Evolutionary conservation across 441 rosid genomes (phyloP).

Genomic region (Populus hybrid): DNA sequence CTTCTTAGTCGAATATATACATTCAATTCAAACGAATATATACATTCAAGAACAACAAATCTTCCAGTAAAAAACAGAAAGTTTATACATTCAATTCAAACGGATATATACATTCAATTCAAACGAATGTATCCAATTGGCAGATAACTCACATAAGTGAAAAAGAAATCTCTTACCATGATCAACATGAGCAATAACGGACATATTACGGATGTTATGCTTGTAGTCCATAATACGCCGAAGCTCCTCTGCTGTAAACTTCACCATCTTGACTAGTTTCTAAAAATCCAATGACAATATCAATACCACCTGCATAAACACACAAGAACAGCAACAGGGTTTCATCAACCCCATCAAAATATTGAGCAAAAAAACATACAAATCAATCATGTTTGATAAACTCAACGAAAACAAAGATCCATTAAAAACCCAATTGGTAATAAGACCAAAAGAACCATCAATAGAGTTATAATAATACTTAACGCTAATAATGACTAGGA

Average conservation of each 20-base stretch:
- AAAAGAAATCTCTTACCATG: slow-evolving; percentile 46
- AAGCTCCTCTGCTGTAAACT: slow-evolving; percentile 93
- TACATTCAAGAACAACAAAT: too few relatives aligned
- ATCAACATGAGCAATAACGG: slow-evolving; percentile 91
- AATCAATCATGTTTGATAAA: not conserved
- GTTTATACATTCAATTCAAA: too few relatives aligned
- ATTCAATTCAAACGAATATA: too few relatives aligned
- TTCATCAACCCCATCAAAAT: not conserved
- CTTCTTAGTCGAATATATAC: not conserved
- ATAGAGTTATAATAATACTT: too few relatives aligned
- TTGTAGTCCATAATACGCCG: slow-evolving; percentile 85
- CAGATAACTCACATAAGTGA: not conserved
- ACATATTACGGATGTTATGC: too few relatives aligned
- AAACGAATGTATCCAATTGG: not conserved
- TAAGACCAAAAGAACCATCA: not conserved
- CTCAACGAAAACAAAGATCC: not conserved
- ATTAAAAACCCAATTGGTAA: not conserved
- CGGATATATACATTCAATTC: too few relatives aligned
- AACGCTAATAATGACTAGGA: too few relatives aligned
- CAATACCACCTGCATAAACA: slow-evolving; percentile 1
- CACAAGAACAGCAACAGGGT: not conserved
- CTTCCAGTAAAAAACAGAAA: too few relatives aligned
- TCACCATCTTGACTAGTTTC: slow-evolving; percentile 30
- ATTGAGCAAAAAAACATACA: not conserved
- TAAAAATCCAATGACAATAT: not conserved